Evolutionary conservation across 1,284 basidiomycete species (phyloP), one percentile per base, ranked within the genome.

Genomic region (Irpex sp.): DNA sequence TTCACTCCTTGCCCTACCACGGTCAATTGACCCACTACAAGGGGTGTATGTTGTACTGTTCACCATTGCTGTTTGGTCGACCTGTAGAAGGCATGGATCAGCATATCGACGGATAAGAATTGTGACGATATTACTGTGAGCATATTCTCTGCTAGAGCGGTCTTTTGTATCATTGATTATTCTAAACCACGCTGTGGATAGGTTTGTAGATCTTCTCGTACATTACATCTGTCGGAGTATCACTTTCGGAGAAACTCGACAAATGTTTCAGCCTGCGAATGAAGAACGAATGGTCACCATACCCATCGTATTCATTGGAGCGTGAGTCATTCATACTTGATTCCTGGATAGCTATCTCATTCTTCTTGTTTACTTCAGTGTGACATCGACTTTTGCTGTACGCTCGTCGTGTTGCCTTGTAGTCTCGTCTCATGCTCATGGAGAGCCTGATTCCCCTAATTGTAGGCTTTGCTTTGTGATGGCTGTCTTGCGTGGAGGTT

Each of bases 401-500:
- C 26, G 47, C 48, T 51, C 15, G 38, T 15, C 38, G 15, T 40
- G 38, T 49, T 21, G 48, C 21, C 5, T 13, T 21, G 31, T 13
- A 51, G 8, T 54, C 37, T 11, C 36, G 1, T 9, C 9, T 13
- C 9, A 15, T 15, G 51, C 56, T 15, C 11, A n/a, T 13, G n/a
- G 21, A 26, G 19, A 19, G 8, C 48, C 4, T 26, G 62, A 47
- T 26, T 52, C 21, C 21, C 21, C 21, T 26, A 3, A 36, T 9
- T 58, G 21, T 57, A 72, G 70, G 70, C 65, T 4, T 55, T 70
- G 3, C 60, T 68, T 9, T 72, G 69, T 5, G 70, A 72, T 61
- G 68, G 70, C 37, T 63, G 68, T 19, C 52, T 72, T 8, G 71
- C 65, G 11, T 72, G 71, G 71, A 66, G 70, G 3, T 72, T 71